Percentiles rank a stretch among this genome's conserved stretches.
phyloP scores from a whole-genome alignment of 192 early-diverging fungal species.

The Entomortierella lignicola region DNA sequence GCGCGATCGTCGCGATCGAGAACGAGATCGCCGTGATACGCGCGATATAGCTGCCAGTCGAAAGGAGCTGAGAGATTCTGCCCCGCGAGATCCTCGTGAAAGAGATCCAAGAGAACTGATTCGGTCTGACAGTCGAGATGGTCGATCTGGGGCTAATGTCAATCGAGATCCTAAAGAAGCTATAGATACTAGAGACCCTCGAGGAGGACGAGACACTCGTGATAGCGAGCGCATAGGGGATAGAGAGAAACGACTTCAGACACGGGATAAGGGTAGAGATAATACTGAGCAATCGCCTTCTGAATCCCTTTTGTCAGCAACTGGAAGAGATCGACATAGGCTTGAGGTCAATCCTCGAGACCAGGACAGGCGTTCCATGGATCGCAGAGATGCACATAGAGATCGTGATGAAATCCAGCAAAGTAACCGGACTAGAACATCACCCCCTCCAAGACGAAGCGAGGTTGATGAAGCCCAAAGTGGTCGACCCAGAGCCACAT shows the following conservation, averaged over 20 bases:
- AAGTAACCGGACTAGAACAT: not conserved
- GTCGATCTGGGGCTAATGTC: not conserved
- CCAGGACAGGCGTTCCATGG: conserved; percentile 14
- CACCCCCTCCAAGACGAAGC: not conserved
- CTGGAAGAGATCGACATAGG: conserved; percentile 19
- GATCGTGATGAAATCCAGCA: conserved; percentile 15
- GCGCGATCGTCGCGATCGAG: conserved; percentile 12
- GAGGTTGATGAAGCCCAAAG: conserved; percentile 12
- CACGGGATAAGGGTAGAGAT: conserved; percentile 14
- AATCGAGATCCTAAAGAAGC: conserved; percentile 5
- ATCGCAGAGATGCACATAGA: conserved; percentile 14
- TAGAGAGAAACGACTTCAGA: conserved; percentile 12
- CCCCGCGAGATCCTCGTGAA: conserved; percentile 39
- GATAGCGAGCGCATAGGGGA: not conserved
- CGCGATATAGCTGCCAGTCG: conserved; percentile 25
- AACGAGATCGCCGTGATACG: conserved; percentile 26
- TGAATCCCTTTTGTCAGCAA: not conserved
- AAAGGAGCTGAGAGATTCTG: conserved; percentile 43
- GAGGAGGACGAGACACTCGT: conserved; percentile 9
- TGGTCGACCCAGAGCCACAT: conserved; percentile 9
- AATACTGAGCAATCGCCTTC: not conserved
- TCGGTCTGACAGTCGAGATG: conserved; percentile 14
- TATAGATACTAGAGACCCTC: conserved; percentile 8
- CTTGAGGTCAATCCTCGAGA: conserved; percentile 8
- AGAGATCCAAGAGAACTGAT: conserved; percentile 13